These are phyloP conservation scores for Fusarium albosuccineum DNA, from an alignment of 2,329 filamentous ascomycete species.

Conservation along the genomic window DNA sequence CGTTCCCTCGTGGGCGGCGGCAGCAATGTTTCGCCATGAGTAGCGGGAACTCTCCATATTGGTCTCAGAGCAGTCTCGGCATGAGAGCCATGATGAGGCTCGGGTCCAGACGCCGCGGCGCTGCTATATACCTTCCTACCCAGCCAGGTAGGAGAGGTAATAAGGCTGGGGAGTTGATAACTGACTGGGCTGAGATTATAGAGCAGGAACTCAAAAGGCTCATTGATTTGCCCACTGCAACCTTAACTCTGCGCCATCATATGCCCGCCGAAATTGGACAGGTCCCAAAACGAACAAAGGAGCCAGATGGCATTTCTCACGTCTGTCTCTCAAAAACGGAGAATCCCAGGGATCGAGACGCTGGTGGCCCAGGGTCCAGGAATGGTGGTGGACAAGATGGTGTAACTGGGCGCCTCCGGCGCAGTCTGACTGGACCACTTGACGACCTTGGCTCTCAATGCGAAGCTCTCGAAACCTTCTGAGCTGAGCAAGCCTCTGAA, in stretches of 20 bases:
- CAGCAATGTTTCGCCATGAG: slow-evolving; percentile 28
- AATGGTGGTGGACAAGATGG: slow-evolving; percentile 30
- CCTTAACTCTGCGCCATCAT: background rate
- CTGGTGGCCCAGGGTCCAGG: slow-evolving; percentile 20
- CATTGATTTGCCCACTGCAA: background rate
- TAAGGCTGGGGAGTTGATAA: too few species aligned
- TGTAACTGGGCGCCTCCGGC: slow-evolving; percentile 31
- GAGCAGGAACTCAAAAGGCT: too few species aligned
- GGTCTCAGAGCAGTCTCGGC: slow-evolving; percentile 12
- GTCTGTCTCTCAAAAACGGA: slow-evolving; percentile 7
- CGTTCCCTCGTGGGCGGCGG: slow-evolving; percentile 16
- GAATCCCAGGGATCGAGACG: slow-evolving; percentile 26
- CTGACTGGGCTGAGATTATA: too few species aligned
- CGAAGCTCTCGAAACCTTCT: slow-evolving; percentile 5
- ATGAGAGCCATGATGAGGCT: slow-evolving; percentile 18
- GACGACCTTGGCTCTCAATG: slow-evolving; percentile 10
- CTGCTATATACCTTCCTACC: background rate
- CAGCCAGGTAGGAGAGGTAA: background rate
- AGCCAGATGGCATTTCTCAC: background rate
- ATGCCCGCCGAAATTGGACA: background rate
- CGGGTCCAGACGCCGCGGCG: background rate
- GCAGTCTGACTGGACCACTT: slow-evolving; percentile 16
- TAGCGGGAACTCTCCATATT: slow-evolving; percentile 27
- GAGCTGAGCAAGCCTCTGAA: slow-evolving; percentile 20
- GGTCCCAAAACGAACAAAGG: background rate